Evolutionary conservation across 768 basidiomycete genomes (phyloP), one percentile per base, ranked within the genome.

Genomic region (Crassisporium funariophilum): DNA sequence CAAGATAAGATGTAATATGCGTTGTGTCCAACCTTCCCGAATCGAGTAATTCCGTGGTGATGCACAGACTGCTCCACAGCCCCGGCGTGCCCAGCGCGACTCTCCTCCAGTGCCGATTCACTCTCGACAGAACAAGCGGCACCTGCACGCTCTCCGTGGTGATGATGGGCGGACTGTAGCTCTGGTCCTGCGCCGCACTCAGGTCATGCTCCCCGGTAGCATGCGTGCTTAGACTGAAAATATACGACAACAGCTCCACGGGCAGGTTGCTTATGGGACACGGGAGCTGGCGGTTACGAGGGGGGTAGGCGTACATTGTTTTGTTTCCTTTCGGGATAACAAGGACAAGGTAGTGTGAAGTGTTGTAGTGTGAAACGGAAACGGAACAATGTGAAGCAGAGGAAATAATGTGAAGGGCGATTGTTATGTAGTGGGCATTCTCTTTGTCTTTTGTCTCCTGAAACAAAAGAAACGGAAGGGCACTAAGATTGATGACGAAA

Each of bases 31-130:
- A 34, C 13, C 29, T 43, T 31, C 51, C 38, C 19, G 51, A 44
- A 25, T 58, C 52, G 19, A 76, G 47, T 53, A 75, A 61, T 44
- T 69, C 69, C 21, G 64, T 59, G 2, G 77, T 77, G 33, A 82
- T 63, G 50, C 76, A 79, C 13, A 85, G 62, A 46, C 70, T 77
- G 10, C 78, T 75, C 80, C 82, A 84, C 11, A 86, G 58, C 25
- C 68, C 65, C 1, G 81, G 69, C 9, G 78, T 81, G 13, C 62
- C 62, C 10, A 73, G 61, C 2, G 77, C 77, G 12, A 86, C 68
- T 22, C 57, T 47, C 33, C 82, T 72, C 82, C 82, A 86, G 46
- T 70, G 73, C 15, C 64, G 70, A 60, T 67, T 73, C 4, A 84
- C 81, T 27, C 70, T 63, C 1, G 79, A 72, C 41, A 82, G 61